Percentiles rank a stretch among this genome's conserved stretches.
Evolutionary conservation across 768 basidiomycete species (phyloP).

Genomic region (Calocybe gangraenosa): DNA sequence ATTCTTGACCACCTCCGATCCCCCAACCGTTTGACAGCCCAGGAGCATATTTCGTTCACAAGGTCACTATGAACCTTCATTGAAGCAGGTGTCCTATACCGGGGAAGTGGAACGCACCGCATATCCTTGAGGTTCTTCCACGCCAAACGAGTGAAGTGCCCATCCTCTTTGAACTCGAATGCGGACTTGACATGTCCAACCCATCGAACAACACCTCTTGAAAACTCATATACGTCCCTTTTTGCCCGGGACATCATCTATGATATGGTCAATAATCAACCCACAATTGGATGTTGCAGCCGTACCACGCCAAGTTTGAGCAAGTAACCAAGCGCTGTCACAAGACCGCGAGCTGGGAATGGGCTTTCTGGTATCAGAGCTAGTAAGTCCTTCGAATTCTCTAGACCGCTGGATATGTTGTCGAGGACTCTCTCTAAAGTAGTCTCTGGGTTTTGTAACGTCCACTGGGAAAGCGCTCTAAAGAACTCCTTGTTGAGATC

Average conservation of each 20-base stretch:
- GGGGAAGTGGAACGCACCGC: conserved; percentile 6
- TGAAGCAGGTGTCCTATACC: not conserved
- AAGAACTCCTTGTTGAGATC: conserved; percentile 10
- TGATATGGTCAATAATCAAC: too few species aligned
- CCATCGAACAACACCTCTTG: conserved; percentile 11
- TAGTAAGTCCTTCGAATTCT: conserved; percentile 1
- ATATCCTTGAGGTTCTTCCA: conserved; percentile 12
- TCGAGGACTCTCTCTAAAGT: conserved; percentile 6
- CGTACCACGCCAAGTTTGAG: conserved; percentile 12
- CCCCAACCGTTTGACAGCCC: conserved; percentile 2
- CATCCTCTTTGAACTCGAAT: conserved; percentile 3
- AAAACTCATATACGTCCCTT: conserved; percentile 9
- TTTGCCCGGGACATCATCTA: conserved; percentile 5
- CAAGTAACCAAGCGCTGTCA: conserved; percentile 4
- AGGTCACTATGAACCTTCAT: not conserved
- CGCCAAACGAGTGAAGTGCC: conserved; percentile 7
- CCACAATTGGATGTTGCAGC: not conserved
- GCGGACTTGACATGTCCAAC: conserved; percentile 6
- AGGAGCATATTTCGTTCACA: conserved; percentile 7
- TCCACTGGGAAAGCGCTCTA: conserved; percentile 6
- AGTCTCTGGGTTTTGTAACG: conserved; percentile 7
- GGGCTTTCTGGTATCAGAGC: conserved; percentile 6
- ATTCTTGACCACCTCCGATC: conserved; percentile 2
- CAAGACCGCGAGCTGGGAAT: conserved; percentile 13
- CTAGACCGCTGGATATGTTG: conserved; percentile 5